Conservation (phyloP, 371 early-diverging fungal species). For the Saksenaea oblongispora region DNA sequence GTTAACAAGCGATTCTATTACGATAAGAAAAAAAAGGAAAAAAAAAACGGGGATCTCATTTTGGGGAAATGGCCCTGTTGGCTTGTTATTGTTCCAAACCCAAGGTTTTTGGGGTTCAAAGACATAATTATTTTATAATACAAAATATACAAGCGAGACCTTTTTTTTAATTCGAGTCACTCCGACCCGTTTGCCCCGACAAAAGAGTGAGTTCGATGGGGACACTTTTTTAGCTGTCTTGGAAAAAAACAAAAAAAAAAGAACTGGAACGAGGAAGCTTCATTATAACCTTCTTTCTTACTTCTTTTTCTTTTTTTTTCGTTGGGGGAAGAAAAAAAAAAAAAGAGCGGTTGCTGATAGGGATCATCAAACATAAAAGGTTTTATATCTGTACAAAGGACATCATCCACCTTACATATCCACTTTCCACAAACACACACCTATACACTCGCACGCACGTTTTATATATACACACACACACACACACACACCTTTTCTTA, state of each 20-base stretch:
- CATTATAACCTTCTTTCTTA: constrained; percentile 9
- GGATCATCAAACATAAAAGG: background rate
- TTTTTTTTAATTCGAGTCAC: background rate
- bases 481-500: constrained; percentile 2
- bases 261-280: background rate
- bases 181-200: constrained; percentile 11
- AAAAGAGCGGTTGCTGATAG: constrained; percentile 5
- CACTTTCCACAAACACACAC: constrained; percentile 6
- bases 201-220: constrained; percentile 13
- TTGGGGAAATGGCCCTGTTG: background rate
- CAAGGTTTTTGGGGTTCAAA: constrained; percentile 4
- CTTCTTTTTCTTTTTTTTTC: constrained; percentile 15
- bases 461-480: background rate
- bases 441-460: background rate
- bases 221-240: constrained; percentile 7
- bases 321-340: constrained; percentile 24
- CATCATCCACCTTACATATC: constrained; percentile 9
- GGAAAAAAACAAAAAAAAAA: background rate
- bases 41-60: background rate
- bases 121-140: constrained; percentile 6
- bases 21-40: background rate
- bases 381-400: constrained; percentile 6
- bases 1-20: too few relatives aligned
- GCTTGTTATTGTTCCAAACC: constrained; percentile 2
- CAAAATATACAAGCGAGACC: constrained; percentile 7